Evolutionary conservation across 257 asterid species (phyloP).

Genomic region (Anisodus tanguticus): DNA sequence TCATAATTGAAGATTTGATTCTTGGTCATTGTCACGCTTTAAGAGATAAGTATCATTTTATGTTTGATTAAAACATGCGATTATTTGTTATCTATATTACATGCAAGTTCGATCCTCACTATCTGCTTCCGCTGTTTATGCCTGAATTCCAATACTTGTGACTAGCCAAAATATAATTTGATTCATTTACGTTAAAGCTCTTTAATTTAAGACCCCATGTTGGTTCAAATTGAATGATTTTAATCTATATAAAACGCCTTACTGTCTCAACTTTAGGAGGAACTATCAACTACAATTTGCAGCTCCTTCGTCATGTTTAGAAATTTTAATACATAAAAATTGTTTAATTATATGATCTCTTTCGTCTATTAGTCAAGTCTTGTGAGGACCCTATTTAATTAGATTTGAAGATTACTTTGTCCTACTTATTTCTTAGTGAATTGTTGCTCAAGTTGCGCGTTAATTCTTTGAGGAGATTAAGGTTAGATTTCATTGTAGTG

Average conservation of each 20-base stretch:
- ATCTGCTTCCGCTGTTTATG: too few species aligned
- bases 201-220: not conserved
- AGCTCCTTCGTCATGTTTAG: not conserved
- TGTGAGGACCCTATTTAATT: not conserved
- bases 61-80: too few species aligned
- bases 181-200: not conserved
- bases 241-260: not conserved
- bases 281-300: not conserved
- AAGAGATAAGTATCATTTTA: too few species aligned
- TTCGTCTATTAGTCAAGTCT: not conserved
- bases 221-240: conserved; percentile 9
- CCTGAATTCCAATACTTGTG: not conserved
- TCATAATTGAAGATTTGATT: too few species aligned
- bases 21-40: too few species aligned
- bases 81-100: too few species aligned
- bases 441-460: not conserved
- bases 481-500: conserved; percentile 26
- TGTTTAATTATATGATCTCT: too few species aligned
- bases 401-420: conserved; percentile 17
- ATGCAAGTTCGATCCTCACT: too few species aligned
- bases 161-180: conserved; percentile 17
- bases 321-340: not conserved
- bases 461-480: conserved; percentile 20
- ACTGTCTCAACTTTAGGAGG: conserved; percentile 17
- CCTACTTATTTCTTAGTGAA: not conserved